Conservation (phyloP, 306 rosid genomes). For the Pyrus betulifolia region DNA sequence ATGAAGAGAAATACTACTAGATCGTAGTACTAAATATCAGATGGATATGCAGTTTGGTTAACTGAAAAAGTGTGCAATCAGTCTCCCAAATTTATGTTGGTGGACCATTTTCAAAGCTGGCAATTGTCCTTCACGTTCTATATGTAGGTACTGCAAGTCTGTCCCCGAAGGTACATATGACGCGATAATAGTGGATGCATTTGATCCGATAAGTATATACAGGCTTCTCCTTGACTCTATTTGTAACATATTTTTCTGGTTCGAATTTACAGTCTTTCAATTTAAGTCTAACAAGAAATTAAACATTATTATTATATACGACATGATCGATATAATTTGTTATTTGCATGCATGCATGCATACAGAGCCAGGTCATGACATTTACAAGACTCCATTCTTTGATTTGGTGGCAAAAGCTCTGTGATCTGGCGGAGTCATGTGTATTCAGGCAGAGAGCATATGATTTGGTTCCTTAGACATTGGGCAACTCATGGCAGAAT, state of each 20-base stretch:
- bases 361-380: constrained; percentile 49
- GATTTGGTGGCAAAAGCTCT: constrained; percentile 42
- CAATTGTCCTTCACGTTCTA: neutral
- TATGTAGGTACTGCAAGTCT: constrained; percentile 29
- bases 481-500: constrained; percentile 25
- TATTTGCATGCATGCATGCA: neutral
- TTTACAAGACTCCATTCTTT: constrained; percentile 33
- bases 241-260: no score
- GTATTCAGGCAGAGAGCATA: constrained; percentile 64
- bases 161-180: constrained; percentile 49
- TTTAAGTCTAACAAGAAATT: no score
- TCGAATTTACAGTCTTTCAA: neutral
- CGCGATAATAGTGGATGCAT: constrained; percentile 59
- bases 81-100: neutral
- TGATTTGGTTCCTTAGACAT: constrained; percentile 43
- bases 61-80: no score
- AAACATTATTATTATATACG: no score
- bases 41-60: no score
- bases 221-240: neutral
- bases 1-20: accelerated
- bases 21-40: no score
- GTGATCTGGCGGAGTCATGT: constrained; percentile 50
- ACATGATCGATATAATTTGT: no score
- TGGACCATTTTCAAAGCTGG: neutral
- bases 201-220: constrained; percentile 47